Evolutionary conservation across 73 alveolate genomes (phyloP).

Genomic region (Tetrahymena elliotti): DNA sequence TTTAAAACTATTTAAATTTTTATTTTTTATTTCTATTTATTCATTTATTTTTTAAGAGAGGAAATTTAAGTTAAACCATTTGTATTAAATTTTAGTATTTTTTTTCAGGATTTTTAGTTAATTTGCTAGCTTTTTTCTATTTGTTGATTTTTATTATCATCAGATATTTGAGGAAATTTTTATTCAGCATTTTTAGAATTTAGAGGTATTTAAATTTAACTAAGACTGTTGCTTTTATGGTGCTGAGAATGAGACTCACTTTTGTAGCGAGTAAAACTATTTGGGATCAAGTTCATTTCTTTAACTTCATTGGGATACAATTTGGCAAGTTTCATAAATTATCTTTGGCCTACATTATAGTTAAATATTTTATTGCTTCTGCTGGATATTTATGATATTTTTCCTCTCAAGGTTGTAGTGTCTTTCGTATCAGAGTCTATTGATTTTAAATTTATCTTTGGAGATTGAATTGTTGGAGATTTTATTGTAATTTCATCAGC

Average conservation of each 20-base stretch:
- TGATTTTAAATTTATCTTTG: neutral
- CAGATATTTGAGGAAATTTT: neutral
- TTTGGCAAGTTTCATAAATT: neutral
- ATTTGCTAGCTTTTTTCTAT: too few species aligned
- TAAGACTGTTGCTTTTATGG: neutral
- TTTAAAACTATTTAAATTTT: too few species aligned
- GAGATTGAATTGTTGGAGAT: neutral
- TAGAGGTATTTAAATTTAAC: neutral
- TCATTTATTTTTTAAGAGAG: too few species aligned
- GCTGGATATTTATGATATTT: neutral
- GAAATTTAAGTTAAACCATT: too few species aligned
- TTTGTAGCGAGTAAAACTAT: neutral
- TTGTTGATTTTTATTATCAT: neutral
- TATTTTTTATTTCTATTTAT: too few species aligned
- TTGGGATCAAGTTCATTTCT: neutral
- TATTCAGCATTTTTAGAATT: neutral
- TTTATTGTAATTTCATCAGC: neutral
- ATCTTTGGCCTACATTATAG: neutral
- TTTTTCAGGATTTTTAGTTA: neutral
- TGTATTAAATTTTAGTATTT: too few species aligned
- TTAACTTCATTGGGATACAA: neutral
- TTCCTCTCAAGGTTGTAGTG: neutral
- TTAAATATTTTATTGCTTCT: neutral
- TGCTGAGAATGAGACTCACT: neutral
- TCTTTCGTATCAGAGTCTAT: neutral